These are phyloP conservation scores for Elymus sibiricus DNA, from an alignment of 176 grass and related monocot genomes.

Conservation along the genomic window DNA sequence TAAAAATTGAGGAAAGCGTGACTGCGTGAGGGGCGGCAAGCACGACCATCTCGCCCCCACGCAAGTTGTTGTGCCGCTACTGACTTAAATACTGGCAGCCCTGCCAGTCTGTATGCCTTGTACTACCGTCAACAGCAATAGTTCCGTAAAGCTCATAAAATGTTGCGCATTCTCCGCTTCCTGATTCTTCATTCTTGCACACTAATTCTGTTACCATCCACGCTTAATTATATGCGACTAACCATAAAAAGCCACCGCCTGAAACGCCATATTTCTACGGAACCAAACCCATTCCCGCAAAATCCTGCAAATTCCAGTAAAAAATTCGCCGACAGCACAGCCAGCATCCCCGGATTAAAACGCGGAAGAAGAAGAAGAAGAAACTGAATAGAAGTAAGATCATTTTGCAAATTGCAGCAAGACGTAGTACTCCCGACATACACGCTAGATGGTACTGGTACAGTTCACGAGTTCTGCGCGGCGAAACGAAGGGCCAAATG, in stretches of 20 bases:
- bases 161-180: background rate
- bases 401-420: background rate
- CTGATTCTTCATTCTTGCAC: background rate
- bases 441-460: background rate
- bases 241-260: background rate
- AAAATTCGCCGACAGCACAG: background rate
- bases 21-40: background rate
- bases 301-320: background rate
- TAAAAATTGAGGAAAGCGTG: background rate
- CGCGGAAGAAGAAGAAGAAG: background rate
- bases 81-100: background rate
- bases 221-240: background rate
- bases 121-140: background rate
- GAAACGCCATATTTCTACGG: background rate
- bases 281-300: background rate
- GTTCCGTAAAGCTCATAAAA: background rate
- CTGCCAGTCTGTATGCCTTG: background rate
- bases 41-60: background rate
- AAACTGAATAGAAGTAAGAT: background rate
- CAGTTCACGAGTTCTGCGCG: conserved; percentile 18
- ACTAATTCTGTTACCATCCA: background rate
- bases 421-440: background rate
- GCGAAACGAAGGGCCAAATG: background rate
- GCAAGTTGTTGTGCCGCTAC: background rate
- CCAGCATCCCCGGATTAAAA: background rate